Evolutionary conservation across 441 rosid species (phyloP).

Genomic region (Francoa sonchifolia): DNA sequence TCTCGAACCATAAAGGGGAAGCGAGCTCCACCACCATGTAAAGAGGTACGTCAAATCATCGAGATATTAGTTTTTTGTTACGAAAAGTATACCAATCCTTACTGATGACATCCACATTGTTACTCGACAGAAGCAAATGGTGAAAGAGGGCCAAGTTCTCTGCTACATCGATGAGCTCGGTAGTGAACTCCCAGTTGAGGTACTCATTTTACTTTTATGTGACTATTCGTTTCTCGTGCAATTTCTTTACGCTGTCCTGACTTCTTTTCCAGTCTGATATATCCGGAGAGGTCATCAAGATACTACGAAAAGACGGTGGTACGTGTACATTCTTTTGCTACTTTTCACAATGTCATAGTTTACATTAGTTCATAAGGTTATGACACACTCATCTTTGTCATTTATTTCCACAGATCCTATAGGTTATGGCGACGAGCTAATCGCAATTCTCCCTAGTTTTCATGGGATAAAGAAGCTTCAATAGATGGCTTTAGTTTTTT

Average conservation of each 20-base stretch:
- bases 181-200: slow-evolving; percentile 71
- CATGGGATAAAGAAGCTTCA: slow-evolving; percentile 77
- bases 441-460: slow-evolving; percentile 62
- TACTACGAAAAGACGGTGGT: slow-evolving; percentile 74
- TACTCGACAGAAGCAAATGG: slow-evolving; percentile 50
- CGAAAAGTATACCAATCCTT: neutral
- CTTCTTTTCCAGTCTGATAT: slow-evolving; percentile 50
- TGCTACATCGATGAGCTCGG: slow-evolving; percentile 86
- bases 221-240: too few species aligned
- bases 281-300: slow-evolving; percentile 62
- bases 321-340: slow-evolving; percentile 15
- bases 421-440: slow-evolving; percentile 73
- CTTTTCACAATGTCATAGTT: too few species aligned
- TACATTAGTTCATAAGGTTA: too few species aligned
- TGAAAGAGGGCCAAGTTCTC: slow-evolving; percentile 76
- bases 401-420: slow-evolving; percentile 63
- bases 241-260: too few species aligned
- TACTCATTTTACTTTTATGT: slow-evolving; percentile 13
- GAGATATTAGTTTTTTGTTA: too few species aligned
- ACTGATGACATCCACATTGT: slow-evolving; percentile 10
- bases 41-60: too few species aligned
- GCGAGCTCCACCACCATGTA: slow-evolving; percentile 60
- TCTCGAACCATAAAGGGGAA: slow-evolving; percentile 68
- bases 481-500: too few species aligned
- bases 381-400: too few species aligned